Base-by-base conservation (phyloP, 192 early-diverging fungal genomes). In the Chytriomyces hyalinus region DNA sequence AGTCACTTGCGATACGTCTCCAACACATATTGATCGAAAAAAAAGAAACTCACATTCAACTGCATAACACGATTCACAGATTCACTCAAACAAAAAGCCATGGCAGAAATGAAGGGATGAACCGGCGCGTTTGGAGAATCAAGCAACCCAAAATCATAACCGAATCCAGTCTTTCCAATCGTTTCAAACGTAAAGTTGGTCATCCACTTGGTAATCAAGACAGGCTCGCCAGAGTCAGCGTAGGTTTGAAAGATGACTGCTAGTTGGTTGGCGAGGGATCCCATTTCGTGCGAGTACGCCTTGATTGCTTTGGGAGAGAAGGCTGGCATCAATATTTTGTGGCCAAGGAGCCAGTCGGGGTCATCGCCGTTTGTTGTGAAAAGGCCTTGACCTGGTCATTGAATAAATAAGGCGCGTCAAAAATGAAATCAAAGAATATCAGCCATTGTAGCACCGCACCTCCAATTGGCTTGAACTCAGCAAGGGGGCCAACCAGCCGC, bases 311-410 rank as follows among this genome's bases (percentile, higher is more conserved):
- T 79, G 24, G 85, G 78, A 6, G 73, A 65, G 65, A 91, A 91
- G 6, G 87, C 86, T 5, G 90, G 90, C 79, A 91, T 88, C 4
- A 91, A 65, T 26, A 91, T 66, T 69, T 86, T 86, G 73, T 91
- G 90, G 7, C 84, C 88, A 6, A 89, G 78, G 44, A 78, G 73
- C 90, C 90, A 91, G 28, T 87, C 82, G 36, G 82, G 80, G 61
- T 86, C 85, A 36, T 79, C 78, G 28, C 81, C 84, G 44, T 85
- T 73, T 3, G 83, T 81, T 4, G 89, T 91, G 47, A 89, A 86
- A 20, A 89, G 61, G 48, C 88, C 87, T 57, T 78, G 71, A 13
- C 71, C 71, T 73, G 20, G 5, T 26, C 20, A 22, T 45, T 3
- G 26, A 61, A 28, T 62, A 24, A 57, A 70, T 49, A 15, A 45